Percentiles rank a stretch among this genome's conserved stretches.
Conservation (phyloP, 2,329 filamentous ascomycete species). For the Fusarium dlaminii region DNA sequence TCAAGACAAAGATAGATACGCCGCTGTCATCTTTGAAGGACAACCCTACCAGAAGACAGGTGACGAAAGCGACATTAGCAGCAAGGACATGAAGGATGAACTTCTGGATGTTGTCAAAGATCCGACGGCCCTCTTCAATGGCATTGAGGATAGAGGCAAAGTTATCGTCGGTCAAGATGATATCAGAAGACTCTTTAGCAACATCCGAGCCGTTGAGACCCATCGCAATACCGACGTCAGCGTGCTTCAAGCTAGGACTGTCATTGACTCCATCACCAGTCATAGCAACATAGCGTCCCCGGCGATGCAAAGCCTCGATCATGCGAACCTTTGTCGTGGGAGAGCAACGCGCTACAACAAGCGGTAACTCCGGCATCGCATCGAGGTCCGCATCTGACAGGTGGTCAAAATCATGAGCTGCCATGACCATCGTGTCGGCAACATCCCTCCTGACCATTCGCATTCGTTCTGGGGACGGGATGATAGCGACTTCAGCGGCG, state of each 20-base stretch:
- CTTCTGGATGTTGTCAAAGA: conserved; percentile 78
- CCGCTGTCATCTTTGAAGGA: conserved; percentile 72
- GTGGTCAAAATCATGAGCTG: conserved; percentile 70
- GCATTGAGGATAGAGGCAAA: conserved; percentile 58
- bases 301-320: conserved; percentile 77
- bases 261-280: conserved; percentile 78
- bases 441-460: conserved; percentile 58
- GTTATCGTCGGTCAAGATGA: conserved; percentile 76
- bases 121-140: conserved; percentile 72
- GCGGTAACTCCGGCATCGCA: conserved; percentile 66
- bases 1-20: conserved; percentile 74
- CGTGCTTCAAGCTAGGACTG: conserved; percentile 71
- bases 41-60: conserved; percentile 72
- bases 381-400: conserved; percentile 71
- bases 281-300: conserved; percentile 71
- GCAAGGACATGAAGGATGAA: conserved; percentile 74
- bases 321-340: conserved; percentile 78
- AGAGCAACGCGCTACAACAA: conserved; percentile 76
- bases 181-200: conserved; percentile 71
- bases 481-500: conserved; percentile 67
- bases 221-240: conserved; percentile 78
- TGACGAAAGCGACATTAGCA: conserved; percentile 74
- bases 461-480: conserved; percentile 55
- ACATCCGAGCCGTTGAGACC: conserved; percentile 71
- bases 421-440: conserved; percentile 67